Percentiles rank a stretch among this genome's conserved stretches.
Conservation (phyloP, 169 alveolate genomes). For the Cyclospora cayetanensis region DNA sequence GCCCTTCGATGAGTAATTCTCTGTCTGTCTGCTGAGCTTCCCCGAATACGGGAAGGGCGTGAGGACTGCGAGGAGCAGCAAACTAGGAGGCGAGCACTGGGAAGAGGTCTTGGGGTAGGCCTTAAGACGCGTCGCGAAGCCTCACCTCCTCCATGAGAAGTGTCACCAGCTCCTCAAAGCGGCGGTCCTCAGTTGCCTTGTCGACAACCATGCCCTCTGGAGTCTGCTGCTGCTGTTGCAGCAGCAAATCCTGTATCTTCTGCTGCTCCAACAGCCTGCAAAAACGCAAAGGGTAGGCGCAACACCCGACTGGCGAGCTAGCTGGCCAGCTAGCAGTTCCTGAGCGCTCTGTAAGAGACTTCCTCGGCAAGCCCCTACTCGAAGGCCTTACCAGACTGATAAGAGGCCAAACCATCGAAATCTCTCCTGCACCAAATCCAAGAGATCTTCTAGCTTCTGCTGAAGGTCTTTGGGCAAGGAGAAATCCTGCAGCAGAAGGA, state of each 20-base stretch:
- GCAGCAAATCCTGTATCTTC: conserved; percentile 18
- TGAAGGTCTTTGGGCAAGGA: conserved; percentile 1
- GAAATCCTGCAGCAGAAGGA: conserved; percentile 41
- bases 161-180: conserved; percentile 29
- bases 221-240: not conserved
- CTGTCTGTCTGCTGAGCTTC: no score
- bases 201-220: not conserved
- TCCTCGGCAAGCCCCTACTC: not conserved
- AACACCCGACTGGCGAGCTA: not conserved
- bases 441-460: not conserved
- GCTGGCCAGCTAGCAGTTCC: not conserved
- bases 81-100: no score
- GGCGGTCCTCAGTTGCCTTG: conserved; percentile 7
- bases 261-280: conserved; percentile 51
- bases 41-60: no score
- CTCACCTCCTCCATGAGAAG: conserved; percentile 46
- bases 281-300: not conserved
- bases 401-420: conserved; percentile 48
- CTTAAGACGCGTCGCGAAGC: no score
- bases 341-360: not conserved
- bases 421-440: not conserved
- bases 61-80: no score
- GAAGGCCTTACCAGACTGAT: conserved; percentile 40
- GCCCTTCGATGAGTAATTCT: no score
- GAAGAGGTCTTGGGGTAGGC: no score